A percentile compares a stretch with the other conserved stretches of the same genome.
Evolutionary conservation across 768 basidiomycete genomes (phyloP).

Genomic region (Trametes elegans): DNA sequence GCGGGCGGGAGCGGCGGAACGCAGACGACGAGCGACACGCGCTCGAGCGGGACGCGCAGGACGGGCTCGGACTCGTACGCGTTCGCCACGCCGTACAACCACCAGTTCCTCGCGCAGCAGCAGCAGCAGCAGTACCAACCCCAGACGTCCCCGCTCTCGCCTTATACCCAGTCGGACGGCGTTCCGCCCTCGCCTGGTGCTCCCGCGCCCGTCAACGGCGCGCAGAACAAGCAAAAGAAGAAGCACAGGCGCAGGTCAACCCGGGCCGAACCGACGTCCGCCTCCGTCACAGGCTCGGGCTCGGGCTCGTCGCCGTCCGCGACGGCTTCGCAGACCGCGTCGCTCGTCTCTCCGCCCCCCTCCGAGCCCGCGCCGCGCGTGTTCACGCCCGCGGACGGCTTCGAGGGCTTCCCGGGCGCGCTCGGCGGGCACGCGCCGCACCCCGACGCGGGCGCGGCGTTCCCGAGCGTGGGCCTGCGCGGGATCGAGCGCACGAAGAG

Average conservation of each 20-base stretch:
- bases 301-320: constrained; percentile 37
- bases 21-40: constrained; percentile 51
- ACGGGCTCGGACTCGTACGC: constrained; percentile 33
- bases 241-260: constrained; percentile 22
- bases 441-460: background rate
- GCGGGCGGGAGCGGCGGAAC: constrained; percentile 25
- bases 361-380: constrained; percentile 33
- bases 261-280: constrained; percentile 37
- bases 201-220: background rate
- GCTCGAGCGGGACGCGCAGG: background rate
- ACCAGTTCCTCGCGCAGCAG: constrained; percentile 25
- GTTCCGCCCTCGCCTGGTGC: background rate
- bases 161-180: background rate
- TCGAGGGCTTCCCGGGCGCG: constrained; percentile 36
- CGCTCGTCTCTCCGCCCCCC: constrained; percentile 23
- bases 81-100: constrained; percentile 25
- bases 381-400: constrained; percentile 24
- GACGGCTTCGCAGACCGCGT: constrained; percentile 39
- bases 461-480: too few relatives aligned
- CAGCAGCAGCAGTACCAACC: constrained; percentile 17
- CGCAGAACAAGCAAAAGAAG: too few relatives aligned
- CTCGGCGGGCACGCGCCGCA: constrained; percentile 9
- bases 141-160: constrained; percentile 3
- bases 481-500: constrained; percentile 34
- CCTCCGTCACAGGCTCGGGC: constrained; percentile 44